Conservation (phyloP, 1,284 basidiomycete species). For the Sporisorium graminicola region DNA sequence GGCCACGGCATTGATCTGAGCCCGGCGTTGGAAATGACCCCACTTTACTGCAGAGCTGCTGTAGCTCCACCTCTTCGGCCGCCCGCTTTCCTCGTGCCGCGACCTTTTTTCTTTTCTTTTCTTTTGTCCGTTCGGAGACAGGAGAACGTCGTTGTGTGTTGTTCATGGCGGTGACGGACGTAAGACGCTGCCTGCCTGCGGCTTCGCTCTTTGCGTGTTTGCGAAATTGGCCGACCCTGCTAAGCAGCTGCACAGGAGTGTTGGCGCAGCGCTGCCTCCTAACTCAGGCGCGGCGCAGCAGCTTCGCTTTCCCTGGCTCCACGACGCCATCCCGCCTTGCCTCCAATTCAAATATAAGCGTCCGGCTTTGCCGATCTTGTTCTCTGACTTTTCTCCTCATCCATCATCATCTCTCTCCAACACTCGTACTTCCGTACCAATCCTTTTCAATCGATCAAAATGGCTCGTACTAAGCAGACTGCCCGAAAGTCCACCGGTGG, state of each 20-base stretch:
- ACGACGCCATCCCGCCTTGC: conserved; percentile 11
- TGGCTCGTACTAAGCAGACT: conserved; percentile 77
- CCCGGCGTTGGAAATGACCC: conserved; percentile 11
- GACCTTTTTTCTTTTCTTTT: neutral
- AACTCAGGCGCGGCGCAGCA: neutral
- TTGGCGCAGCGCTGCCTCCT: neutral
- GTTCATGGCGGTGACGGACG: neutral
- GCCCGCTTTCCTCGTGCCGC: neutral
- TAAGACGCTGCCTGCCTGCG: neutral
- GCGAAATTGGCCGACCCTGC: neutral
- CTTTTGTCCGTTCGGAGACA: too few relatives aligned
- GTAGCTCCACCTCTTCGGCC: conserved; percentile 2
- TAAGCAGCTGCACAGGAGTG: neutral
- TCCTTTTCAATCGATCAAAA: conserved; percentile 40
- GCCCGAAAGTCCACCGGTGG: conserved; percentile 87
- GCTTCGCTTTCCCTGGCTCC: neutral
- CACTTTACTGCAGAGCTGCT: neutral
- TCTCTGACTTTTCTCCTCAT: conserved; percentile 30
- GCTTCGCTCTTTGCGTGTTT: neutral
- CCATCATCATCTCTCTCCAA: conserved; percentile 25
- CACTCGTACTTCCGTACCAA: conserved; percentile 35
- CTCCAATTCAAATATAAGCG: conserved; percentile 47
- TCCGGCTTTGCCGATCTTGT: conserved; percentile 25
- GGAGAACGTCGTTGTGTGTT: conserved; percentile 10
- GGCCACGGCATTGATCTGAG: conserved; percentile 18